A percentile compares a stretch with the other conserved stretches of the same genome.
phyloP scores from a whole-genome alignment of 2,329 filamentous ascomycete species.

The Talaromyces sp. region DNA sequence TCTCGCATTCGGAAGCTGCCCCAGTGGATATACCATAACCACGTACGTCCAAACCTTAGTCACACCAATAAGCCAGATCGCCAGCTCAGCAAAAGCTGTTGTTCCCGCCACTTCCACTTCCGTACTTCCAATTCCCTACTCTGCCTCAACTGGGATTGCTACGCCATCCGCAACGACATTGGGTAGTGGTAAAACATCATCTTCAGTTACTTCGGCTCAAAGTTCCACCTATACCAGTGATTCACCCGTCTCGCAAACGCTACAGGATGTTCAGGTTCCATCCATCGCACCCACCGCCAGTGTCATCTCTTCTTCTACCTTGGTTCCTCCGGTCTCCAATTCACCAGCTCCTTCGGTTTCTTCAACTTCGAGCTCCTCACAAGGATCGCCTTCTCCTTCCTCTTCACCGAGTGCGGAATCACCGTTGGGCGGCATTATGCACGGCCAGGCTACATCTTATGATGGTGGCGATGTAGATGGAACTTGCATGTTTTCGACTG shows the following conservation, averaged over 20 bases:
- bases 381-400: neutral
- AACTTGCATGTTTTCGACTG: constrained; percentile 59
- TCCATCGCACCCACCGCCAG: neutral
- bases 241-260: neutral
- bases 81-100: neutral
- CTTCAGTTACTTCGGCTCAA: neutral
- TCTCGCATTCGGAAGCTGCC: neutral
- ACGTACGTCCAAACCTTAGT: neutral
- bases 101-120: neutral
- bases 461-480: constrained; percentile 58
- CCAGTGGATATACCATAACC: neutral
- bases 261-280: neutral
- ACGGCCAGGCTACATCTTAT: constrained; percentile 52
- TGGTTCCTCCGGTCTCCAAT: neutral
- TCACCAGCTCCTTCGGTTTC: neutral
- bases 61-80: neutral
- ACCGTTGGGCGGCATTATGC: neutral
- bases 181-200: no score
- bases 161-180: neutral
- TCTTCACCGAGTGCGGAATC: neutral
- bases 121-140: neutral
- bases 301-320: neutral
- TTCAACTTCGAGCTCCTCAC: neutral
- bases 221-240: neutral
- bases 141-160: neutral